Conservation (phyloP, 192 early-diverging fungal genomes). For the Haplosporangium gracile region DNA sequence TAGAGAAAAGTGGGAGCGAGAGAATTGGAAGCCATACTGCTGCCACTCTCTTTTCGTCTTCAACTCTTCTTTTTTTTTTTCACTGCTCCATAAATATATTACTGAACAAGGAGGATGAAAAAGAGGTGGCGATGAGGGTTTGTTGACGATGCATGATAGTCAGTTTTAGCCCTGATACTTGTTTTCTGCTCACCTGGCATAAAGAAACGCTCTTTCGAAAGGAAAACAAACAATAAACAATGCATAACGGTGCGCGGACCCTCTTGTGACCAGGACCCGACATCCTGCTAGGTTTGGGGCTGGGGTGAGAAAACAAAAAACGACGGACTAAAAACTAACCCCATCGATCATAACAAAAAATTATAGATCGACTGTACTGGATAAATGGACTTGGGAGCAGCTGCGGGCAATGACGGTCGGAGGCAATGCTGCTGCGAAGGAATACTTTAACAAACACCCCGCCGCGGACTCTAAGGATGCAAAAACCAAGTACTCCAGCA, state of each 20-base stretch:
- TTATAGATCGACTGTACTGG: conserved; percentile 85
- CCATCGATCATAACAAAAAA: not conserved
- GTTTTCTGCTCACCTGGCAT: not conserved
- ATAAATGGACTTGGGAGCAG: conserved; percentile 95
- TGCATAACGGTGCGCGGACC: conserved; percentile 8
- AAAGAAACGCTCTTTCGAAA: not conserved
- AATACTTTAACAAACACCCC: conserved; percentile 84
- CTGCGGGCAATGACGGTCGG: conserved; percentile 88
- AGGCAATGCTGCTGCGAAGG: conserved; percentile 87
- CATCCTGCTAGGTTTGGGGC: not conserved
- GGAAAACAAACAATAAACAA: not conserved
- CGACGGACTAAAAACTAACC: not conserved
- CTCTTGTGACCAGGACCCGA: not conserved
- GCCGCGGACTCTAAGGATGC: conserved; percentile 72
- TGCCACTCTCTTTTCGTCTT: not conserved
- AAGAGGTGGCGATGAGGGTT: not conserved
- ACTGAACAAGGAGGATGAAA: not conserved
- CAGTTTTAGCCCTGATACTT: not conserved
- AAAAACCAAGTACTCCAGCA: conserved; percentile 84
- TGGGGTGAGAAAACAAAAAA: not conserved
- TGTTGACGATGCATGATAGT: not conserved
- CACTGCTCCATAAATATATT: not conserved
- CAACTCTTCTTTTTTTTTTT: not conserved
- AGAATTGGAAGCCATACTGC: not conserved
- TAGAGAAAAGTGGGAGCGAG: not conserved